These are phyloP conservation scores for Diplodia mutila DNA, from an alignment of 2,329 filamentous ascomycete species.

Conservation along the genomic window DNA sequence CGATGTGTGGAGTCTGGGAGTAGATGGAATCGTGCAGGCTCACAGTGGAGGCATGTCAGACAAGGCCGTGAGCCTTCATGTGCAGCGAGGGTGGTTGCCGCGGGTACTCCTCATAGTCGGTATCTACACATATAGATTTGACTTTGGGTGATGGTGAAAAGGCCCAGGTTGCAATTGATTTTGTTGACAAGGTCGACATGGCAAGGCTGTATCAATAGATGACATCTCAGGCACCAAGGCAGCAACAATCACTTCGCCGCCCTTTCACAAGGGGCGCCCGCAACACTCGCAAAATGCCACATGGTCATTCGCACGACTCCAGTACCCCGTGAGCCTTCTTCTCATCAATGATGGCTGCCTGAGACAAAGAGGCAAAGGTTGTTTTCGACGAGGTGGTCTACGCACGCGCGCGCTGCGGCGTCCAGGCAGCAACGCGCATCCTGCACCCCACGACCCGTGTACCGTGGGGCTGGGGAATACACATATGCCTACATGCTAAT, in stretches of 20 bases:
- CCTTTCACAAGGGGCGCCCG: neutral
- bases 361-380: neutral
- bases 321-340: neutral
- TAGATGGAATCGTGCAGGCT: too few species aligned
- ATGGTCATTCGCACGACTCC: neutral
- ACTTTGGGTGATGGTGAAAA: too few species aligned
- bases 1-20: too few species aligned
- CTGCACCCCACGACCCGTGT: neutral
- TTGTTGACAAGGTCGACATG: too few species aligned
- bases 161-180: too few species aligned
- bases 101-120: too few species aligned
- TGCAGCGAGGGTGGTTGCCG: too few species aligned
- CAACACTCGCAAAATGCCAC: neutral
- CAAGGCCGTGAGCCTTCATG: too few species aligned
- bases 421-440: neutral
- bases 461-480: neutral
- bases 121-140: too few species aligned
- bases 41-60: too few species aligned
- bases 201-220: too few species aligned
- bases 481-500: neutral
- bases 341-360: neutral
- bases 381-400: neutral
- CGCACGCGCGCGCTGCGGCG: too few species aligned
- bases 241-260: neutral
- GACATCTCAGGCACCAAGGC: neutral